Evolutionary conservation across 495 filamentous ascomycete species (phyloP).

Genomic region (Cudoniella acicularis): DNA sequence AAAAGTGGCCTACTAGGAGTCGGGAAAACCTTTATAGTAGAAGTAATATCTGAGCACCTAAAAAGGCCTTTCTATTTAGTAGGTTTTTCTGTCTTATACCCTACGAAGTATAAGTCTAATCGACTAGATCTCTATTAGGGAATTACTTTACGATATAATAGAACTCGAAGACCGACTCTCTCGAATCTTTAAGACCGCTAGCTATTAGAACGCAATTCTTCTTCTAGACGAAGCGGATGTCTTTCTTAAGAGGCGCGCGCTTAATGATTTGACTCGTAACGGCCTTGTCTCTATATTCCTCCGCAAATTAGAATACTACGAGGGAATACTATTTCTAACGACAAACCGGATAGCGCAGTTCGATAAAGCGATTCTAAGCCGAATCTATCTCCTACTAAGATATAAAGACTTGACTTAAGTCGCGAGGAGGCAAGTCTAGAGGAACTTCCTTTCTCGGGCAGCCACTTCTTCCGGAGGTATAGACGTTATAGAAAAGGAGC

Average conservation of each 20-base stretch:
- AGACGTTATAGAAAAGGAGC: neutral
- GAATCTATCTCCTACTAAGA: slow-evolving; percentile 31
- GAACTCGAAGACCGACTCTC: slow-evolving; percentile 39
- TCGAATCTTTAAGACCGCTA: slow-evolving; percentile 43
- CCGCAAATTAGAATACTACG: slow-evolving; percentile 43
- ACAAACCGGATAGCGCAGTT: slow-evolving; percentile 34
- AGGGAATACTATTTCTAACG: slow-evolving; percentile 38
- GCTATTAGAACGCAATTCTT: slow-evolving; percentile 50
- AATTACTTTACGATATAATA: slow-evolving; percentile 22
- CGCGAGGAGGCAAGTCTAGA: slow-evolving; percentile 26
- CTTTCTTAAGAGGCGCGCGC: too few relatives aligned
- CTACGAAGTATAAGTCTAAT: too few relatives aligned
- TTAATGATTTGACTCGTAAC: too few relatives aligned
- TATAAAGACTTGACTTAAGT: slow-evolving; percentile 26
- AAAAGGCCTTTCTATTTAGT: slow-evolving; percentile 50
- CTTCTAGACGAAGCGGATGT: too few relatives aligned
- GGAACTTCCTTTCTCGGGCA: neutral
- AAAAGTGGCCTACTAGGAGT: slow-evolving; percentile 48
- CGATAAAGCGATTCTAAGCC: slow-evolving; percentile 34
- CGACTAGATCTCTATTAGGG: slow-evolving; percentile 43
- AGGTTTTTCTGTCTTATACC: too few relatives aligned
- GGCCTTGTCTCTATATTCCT: slow-evolving; percentile 42
- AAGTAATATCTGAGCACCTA: slow-evolving; percentile 45
- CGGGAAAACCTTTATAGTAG: slow-evolving; percentile 59
- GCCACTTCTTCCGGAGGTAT: neutral